Evolutionary conservation across 192 early-diverging fungal species (phyloP), one percentile per base, ranked within the genome.

Genomic region (Martensiomyces pterosporus): DNA sequence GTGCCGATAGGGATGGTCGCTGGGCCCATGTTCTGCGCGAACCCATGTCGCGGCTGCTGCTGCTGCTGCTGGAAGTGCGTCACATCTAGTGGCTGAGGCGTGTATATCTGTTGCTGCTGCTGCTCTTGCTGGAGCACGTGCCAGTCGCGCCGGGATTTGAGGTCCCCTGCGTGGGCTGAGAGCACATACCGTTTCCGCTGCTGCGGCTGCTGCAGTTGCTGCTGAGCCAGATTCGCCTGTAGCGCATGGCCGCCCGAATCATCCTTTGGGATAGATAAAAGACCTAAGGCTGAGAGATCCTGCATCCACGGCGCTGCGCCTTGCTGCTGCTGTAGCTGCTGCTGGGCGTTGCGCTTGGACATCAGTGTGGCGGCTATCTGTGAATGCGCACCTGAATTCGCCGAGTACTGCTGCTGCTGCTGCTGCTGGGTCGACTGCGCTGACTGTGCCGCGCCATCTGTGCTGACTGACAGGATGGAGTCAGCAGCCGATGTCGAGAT

Each of bases 361-460:
- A 73, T 56, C 33, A 73, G 9, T 0, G 69, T 54, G 0, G 63
- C 43, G 3, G 70, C 70, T 47, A 66, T 62, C 46, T 73, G 69
- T 47, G 69, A 60, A 14, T 73, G 57, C 14, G 47, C n/a, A 3
- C 63, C 58, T 0, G 68, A 43, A 21, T 55, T 64, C 8, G 49
- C 22, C 22, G n/a, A n/a, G n/a, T n/a, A 45, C 26, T 1, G 41
- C 34, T 15, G 29, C 37, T n/a, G 43, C 32, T 25, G 57, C 24
- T 5, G 49, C 49, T 23, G 52, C 16, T 4, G 36, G 23, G 60
- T 41, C 21, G 60, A 55, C n/a, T 55, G 29, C 29, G 29, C 29
- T 32, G 29, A 5, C 29, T 32, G 29, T 32, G 29, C 29, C 6
- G 29, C 29, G n/a, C n/a, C n/a, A n/a, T n/a, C n/a, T n/a, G n/a